phyloP scores from a whole-genome alignment of 2,329 filamentous ascomycete species.

The Pyrenophora graminea region DNA sequence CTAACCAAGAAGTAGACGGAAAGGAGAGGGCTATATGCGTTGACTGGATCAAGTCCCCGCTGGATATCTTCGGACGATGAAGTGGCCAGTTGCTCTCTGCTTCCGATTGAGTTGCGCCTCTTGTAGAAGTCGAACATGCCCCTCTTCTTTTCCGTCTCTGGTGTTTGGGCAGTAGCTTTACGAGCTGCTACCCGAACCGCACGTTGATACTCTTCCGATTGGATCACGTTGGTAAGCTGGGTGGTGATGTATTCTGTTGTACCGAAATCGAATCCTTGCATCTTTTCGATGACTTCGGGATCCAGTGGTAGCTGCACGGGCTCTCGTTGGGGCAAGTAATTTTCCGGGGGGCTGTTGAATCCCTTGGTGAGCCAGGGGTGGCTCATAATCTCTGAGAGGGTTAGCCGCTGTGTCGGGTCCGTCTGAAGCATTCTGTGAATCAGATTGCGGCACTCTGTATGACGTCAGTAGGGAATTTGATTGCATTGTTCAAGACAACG shows the following conservation, averaged over 20 bases:
- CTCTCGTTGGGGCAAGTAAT: constrained; percentile 81
- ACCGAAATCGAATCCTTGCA: constrained; percentile 98
- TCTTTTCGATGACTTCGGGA: constrained; percentile 79
- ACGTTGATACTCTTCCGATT: constrained; percentile 91
- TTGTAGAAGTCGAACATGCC: constrained; percentile 98
- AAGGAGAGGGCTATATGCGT: constrained; percentile 88
- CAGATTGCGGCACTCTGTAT: constrained; percentile 84
- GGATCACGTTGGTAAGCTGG: constrained; percentile 82
- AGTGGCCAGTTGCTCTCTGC: constrained; percentile 80
- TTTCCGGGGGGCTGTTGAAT: constrained; percentile 83
- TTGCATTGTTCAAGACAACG: constrained; percentile 37
- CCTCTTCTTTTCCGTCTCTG: constrained; percentile 75
- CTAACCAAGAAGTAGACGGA: constrained; percentile 96
- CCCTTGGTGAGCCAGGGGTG: constrained; percentile 97
- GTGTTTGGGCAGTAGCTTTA: constrained; percentile 63
- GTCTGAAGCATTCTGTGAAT: constrained; percentile 96
- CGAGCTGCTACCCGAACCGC: constrained; percentile 73
- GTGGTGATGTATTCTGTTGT: constrained; percentile 78
- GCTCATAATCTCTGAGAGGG: constrained; percentile 86
- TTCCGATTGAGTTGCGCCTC: constrained; percentile 83
- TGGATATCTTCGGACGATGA: constrained; percentile 86
- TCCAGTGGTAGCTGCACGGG: constrained; percentile 86
- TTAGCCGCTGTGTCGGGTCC: constrained; percentile 84
- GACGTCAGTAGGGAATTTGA: constrained; percentile 5
- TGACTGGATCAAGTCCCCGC: constrained; percentile 82